Conservation (phyloP, 805 yeast genomes). For the Ogataea nitratoaversa region DNA sequence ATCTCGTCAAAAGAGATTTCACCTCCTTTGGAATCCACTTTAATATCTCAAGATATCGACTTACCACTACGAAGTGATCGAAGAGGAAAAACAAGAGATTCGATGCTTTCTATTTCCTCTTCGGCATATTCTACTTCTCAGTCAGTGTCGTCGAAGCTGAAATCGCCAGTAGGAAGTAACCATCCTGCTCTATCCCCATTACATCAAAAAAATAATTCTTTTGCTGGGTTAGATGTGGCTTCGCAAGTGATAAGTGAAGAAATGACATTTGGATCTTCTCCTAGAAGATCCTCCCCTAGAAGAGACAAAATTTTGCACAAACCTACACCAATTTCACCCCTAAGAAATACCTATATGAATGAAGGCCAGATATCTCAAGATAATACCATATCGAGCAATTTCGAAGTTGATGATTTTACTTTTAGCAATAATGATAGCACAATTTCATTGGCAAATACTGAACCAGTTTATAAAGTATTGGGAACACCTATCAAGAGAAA, state of each 20-base stretch:
- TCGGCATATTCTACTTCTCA: conserved; percentile 11
- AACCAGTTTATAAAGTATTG: conserved; percentile 12
- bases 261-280: conserved; percentile 29
- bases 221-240: background rate
- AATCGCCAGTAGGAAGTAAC: conserved; percentile 5
- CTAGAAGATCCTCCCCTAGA: conserved; percentile 26
- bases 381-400: background rate
- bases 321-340: conserved; percentile 14
- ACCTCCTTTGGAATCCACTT: conserved; percentile 2
- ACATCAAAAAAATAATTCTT: background rate
- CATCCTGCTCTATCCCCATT: conserved; percentile 2
- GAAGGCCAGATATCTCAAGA: conserved; percentile 1
- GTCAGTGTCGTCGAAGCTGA: conserved; percentile 1
- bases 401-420: conserved; percentile 23
- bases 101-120: conserved; percentile 10
- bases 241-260: conserved; percentile 10
- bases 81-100: conserved; percentile 12
- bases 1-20: conserved; percentile 4
- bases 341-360: conserved; percentile 7
- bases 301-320: conserved; percentile 12
- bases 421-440: conserved; percentile 18
- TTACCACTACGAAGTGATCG: conserved; percentile 28
- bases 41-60: conserved; percentile 9
- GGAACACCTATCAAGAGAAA: conserved; percentile 6
- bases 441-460: conserved; percentile 8